phyloP scores from a whole-genome alignment of 306 rosid genomes.

The Citrullus mucosospermus region DNA sequence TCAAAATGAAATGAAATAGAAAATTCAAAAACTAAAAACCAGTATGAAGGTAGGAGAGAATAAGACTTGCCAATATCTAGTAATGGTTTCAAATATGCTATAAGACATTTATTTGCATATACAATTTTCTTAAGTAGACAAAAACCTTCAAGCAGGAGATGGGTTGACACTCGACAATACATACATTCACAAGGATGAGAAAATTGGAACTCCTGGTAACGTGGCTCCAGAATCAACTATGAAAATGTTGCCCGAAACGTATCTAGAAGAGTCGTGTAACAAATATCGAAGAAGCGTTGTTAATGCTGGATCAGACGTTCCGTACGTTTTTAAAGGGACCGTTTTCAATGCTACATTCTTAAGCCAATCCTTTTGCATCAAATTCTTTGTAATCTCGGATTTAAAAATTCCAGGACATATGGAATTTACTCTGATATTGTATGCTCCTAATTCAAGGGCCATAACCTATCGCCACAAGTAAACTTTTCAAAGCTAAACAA shows the following conservation, averaged over 20 bases:
- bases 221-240: slow-evolving; percentile 49
- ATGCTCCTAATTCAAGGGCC: slow-evolving; percentile 63
- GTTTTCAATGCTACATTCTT: slow-evolving; percentile 28
- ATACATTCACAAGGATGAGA: slow-evolving; percentile 36
- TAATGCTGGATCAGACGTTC: slow-evolving; percentile 56
- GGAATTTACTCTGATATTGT: slow-evolving; percentile 67
- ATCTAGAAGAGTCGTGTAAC: slow-evolving; percentile 55
- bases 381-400: slow-evolving; percentile 54
- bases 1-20: too few relatives aligned
- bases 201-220: slow-evolving; percentile 62
- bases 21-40: too few relatives aligned
- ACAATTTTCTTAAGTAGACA: too few relatives aligned
- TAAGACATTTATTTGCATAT: too few relatives aligned
- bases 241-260: slow-evolving; percentile 51
- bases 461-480: slow-evolving; percentile 27
- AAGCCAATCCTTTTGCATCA: slow-evolving; percentile 58
- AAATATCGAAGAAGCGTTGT: slow-evolving; percentile 55
- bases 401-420: slow-evolving; percentile 63
- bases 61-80: too few relatives aligned
- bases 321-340: slow-evolving; percentile 35
- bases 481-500: background rate
- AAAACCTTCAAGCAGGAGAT: too few relatives aligned
- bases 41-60: too few relatives aligned
- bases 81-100: too few relatives aligned
- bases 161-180: too few relatives aligned